phyloP scores from a whole-genome alignment of 2,329 filamentous ascomycete genomes.

The Sporothrix euskadiensis region DNA sequence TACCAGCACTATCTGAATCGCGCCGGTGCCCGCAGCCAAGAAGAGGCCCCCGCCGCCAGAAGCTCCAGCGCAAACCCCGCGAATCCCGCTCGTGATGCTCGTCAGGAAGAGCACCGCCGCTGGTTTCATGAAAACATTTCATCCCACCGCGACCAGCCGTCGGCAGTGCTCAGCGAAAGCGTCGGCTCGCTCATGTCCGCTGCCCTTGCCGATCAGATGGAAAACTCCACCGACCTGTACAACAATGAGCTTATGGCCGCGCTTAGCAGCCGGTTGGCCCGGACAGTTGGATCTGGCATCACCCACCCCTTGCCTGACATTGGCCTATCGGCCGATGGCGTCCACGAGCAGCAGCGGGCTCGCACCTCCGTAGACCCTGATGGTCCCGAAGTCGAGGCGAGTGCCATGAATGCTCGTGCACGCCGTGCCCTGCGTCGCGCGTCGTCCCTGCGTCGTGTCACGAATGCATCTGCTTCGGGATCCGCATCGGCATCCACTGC shows the following conservation, averaged over 20 bases:
- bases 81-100: background rate
- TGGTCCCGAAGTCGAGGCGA: constrained; percentile 1
- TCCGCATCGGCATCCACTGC: background rate
- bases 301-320: background rate
- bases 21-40: background rate
- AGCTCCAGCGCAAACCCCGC: background rate
- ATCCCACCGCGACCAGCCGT: background rate
- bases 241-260: background rate
- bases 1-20: constrained; percentile 11
- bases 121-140: constrained; percentile 8
- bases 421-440: background rate
- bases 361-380: background rate
- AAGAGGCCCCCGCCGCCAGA: background rate
- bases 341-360: background rate
- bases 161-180: background rate
- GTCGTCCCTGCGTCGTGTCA: constrained; percentile 25
- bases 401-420: background rate
- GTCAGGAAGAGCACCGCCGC: background rate
- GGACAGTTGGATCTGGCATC: background rate
- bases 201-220: background rate
- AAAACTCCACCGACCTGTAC: background rate
- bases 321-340: background rate
- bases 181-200: background rate
- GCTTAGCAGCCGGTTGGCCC: background rate
- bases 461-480: background rate